phyloP scores from a whole-genome alignment of 1,284 basidiomycete species.

The Rhodotorula sp. region DNA sequence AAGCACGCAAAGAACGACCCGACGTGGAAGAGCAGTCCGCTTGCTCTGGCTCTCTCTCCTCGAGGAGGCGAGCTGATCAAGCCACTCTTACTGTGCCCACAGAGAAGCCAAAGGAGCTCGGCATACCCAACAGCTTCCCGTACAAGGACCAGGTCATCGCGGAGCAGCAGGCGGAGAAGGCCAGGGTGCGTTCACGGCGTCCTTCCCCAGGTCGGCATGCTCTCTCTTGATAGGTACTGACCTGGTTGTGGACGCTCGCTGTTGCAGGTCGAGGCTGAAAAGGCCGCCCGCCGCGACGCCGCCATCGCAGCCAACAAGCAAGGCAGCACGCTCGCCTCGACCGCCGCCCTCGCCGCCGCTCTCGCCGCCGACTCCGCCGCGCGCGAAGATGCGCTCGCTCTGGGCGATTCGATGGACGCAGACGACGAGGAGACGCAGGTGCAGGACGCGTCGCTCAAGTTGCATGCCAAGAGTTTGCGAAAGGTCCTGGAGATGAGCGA shows the following conservation, averaged over 20 bases:
- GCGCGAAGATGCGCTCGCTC: constrained; percentile 39
- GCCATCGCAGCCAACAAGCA: constrained; percentile 23
- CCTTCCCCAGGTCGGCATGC: background rate
- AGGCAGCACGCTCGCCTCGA: constrained; percentile 38
- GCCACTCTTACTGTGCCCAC: constrained; percentile 33
- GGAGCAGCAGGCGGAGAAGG: constrained; percentile 71
- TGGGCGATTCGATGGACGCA: constrained; percentile 45
- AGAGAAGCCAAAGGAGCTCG: constrained; percentile 82
- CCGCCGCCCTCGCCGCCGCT: constrained; percentile 42
- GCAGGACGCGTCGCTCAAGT: constrained; percentile 47
- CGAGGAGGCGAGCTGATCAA: background rate
- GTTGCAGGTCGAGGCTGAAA: constrained; percentile 66
- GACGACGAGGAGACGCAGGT: constrained; percentile 37
- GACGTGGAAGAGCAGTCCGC: constrained; percentile 83
- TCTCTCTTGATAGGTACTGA: background rate
- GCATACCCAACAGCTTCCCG: constrained; percentile 95
- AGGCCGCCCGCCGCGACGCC: constrained; percentile 48
- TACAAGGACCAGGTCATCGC: constrained; percentile 96
- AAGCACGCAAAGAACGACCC: constrained; percentile 78
- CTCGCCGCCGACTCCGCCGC: constrained; percentile 38
- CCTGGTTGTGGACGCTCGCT: background rate
- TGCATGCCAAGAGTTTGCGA: constrained; percentile 60
- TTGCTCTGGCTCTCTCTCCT: background rate
- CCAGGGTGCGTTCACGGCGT: constrained; percentile 25
- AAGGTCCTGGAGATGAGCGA: constrained; percentile 93